These are phyloP conservation scores for Symbiodinium natans DNA, from an alignment of 73 alveolate species.

Conservation along the genomic window DNA sequence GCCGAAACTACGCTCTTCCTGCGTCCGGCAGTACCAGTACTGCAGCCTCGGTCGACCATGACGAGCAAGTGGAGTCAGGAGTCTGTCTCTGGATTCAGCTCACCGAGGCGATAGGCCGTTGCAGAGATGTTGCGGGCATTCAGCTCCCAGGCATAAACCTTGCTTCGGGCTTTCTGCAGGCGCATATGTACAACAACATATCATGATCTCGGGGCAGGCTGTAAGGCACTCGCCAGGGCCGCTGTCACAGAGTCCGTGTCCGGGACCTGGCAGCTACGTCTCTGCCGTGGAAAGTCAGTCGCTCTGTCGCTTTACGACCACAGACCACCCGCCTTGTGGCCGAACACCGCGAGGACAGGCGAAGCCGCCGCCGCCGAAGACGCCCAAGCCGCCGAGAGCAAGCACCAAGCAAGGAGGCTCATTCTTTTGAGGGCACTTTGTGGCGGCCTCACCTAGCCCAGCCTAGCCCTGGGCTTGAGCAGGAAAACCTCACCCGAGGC, in stretches of 20 bases:
- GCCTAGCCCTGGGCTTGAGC: conserved; percentile 12
- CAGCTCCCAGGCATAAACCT: conserved; percentile 94
- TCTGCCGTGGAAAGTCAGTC: too few species aligned
- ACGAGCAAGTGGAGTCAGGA: too few species aligned
- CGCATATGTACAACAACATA: too few species aligned
- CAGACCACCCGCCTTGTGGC: conserved; percentile 89
- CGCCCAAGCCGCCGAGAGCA: conserved; percentile 13
- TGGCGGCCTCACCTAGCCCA: too few species aligned
- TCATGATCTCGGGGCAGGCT: neutral
- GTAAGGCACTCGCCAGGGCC: conserved; percentile 28
- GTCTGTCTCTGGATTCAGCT: conserved; percentile 77
- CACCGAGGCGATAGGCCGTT: conserved; percentile 73
- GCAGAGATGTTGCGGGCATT: conserved; percentile 81
- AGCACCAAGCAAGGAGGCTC: neutral
- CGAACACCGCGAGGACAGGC: conserved; percentile 43
- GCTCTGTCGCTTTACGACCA: too few species aligned
- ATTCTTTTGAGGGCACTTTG: too few species aligned
- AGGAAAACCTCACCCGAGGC: neutral
- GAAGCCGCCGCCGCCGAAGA: neutral
- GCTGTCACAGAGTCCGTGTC: conserved; percentile 90
- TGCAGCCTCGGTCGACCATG: too few species aligned
- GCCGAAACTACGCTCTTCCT: too few species aligned
- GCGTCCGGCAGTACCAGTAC: too few species aligned
- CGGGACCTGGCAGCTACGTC: too few species aligned
- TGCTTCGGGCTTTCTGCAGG: too few species aligned